These are phyloP conservation scores for Trifolium subterraneum DNA, from an alignment of 306 rosid genomes.

Conservation along the genomic window DNA sequence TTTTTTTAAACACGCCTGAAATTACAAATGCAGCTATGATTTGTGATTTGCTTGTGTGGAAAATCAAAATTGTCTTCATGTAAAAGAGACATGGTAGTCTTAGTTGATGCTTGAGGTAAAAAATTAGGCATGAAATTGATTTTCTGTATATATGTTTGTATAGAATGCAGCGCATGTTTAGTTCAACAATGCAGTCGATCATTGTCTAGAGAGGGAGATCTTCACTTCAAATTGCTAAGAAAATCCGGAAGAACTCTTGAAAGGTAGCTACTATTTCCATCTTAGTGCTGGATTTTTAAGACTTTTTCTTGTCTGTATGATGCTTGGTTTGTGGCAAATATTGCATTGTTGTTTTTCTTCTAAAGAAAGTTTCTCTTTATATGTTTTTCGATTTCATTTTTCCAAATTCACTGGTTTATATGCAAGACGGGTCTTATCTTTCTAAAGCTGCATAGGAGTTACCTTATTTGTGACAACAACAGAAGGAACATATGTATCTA, in stretches of 20 bases:
- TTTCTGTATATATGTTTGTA: too few species aligned
- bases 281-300: constrained; percentile 35
- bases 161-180: too few species aligned
- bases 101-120: not conserved
- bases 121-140: not conserved
- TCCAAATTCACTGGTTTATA: too few species aligned
- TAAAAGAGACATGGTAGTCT: constrained; percentile 55
- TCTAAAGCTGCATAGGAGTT: too few species aligned
- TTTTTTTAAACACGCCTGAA: constrained; percentile 27
- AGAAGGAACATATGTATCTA: too few species aligned
- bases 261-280: constrained; percentile 70
- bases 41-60: constrained; percentile 14
- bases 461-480: too few species aligned
- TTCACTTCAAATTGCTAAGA: constrained; percentile 63
- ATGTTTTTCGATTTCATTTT: not conserved
- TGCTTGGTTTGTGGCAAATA: constrained; percentile 34
- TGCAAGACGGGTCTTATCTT: too few species aligned
- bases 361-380: constrained; percentile 4
- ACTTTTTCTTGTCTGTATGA: constrained; percentile 33
- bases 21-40: constrained; percentile 2
- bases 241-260: constrained; percentile 79
- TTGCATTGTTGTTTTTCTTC: constrained; percentile 21
- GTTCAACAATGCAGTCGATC: too few species aligned
- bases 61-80: constrained; percentile 5
- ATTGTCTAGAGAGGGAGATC: too few species aligned